phyloP scores from a whole-genome alignment of 176 grass and related monocot species.

The Coix lacrymajobi region DNA sequence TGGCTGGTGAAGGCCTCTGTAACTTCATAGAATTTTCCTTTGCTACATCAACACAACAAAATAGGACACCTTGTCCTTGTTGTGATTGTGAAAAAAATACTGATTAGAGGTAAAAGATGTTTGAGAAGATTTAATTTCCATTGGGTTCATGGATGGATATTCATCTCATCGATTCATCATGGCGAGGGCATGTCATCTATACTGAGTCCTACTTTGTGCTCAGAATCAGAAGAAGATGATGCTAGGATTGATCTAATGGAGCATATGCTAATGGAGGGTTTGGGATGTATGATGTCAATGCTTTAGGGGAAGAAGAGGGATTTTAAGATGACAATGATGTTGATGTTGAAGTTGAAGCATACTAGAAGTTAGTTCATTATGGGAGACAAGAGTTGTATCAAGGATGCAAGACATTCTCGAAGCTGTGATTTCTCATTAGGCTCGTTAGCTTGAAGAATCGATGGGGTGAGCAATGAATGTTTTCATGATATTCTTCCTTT shows the following conservation, averaged over 20 bases:
- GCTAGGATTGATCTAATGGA: too few species aligned
- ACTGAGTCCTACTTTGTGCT: background rate
- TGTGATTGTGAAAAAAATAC: background rate
- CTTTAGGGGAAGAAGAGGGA: too few species aligned
- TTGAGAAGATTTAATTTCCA: background rate
- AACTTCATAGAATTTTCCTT: too few species aligned
- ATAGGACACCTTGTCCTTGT: background rate
- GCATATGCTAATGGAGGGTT: too few species aligned
- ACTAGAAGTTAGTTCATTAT: too few species aligned
- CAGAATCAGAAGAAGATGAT: background rate
- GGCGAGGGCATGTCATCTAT: background rate
- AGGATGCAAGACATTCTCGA: background rate
- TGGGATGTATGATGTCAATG: too few species aligned
- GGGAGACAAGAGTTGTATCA: too few species aligned
- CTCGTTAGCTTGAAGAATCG: background rate
- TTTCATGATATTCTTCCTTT: too few species aligned
- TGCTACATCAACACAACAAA: background rate
- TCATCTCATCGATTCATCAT: background rate
- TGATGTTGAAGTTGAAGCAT: too few species aligned
- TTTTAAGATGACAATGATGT: too few species aligned
- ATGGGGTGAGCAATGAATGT: too few species aligned
- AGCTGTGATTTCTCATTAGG: background rate
- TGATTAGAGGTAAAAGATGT: background rate
- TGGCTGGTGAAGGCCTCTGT: background rate
- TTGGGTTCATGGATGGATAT: background rate